Evolutionary conservation across 2,329 filamentous ascomycete species (phyloP).

Genomic region (Colletotrichum spaethianum): DNA sequence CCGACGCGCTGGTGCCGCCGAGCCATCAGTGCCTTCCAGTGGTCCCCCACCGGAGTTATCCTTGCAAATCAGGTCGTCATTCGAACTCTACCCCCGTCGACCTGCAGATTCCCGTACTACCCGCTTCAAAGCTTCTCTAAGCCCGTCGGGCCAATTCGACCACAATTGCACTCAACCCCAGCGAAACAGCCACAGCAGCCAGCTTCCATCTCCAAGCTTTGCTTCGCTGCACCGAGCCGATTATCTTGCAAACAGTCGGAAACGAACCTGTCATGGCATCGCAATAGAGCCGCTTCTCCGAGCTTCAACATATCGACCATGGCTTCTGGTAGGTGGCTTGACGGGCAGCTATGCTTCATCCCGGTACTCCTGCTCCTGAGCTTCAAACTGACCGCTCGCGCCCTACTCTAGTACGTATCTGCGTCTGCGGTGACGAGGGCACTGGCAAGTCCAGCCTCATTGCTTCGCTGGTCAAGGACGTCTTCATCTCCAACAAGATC

Average conservation of each 20-base stretch:
- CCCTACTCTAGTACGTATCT: slow-evolving; percentile 80
- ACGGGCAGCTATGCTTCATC: slow-evolving; percentile 19
- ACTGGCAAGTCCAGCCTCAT: slow-evolving; percentile 93
- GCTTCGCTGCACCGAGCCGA: not conserved
- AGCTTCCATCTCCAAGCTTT: slow-evolving; percentile 5
- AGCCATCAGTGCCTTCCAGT: slow-evolving; percentile 7
- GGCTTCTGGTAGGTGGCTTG: slow-evolving; percentile 43
- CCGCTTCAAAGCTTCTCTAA: slow-evolving; percentile 34
- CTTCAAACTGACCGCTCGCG: slow-evolving; percentile 30
- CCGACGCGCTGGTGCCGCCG: slow-evolving; percentile 29
- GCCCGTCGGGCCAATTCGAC: slow-evolving; percentile 17
- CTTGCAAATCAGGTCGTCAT: slow-evolving; percentile 41
- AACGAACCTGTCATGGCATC: slow-evolving; percentile 34
- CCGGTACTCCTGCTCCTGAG: not conserved
- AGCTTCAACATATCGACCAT: slow-evolving; percentile 29
- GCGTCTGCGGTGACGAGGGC: slow-evolving; percentile 95
- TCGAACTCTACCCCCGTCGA: slow-evolving; percentile 35
- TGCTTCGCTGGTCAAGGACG: slow-evolving; percentile 95
- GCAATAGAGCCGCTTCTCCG: slow-evolving; percentile 18
- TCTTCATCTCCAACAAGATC: slow-evolving; percentile 96
- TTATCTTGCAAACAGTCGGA: not conserved
- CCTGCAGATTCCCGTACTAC: slow-evolving; percentile 37
- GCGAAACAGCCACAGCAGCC: not conserved
- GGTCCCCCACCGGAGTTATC: slow-evolving; percentile 34
- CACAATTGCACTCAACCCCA: not conserved